Evolutionary conservation across 1,284 basidiomycete species (phyloP), one percentile per base, ranked within the genome.

Genomic region (Marasmius oreades): DNA sequence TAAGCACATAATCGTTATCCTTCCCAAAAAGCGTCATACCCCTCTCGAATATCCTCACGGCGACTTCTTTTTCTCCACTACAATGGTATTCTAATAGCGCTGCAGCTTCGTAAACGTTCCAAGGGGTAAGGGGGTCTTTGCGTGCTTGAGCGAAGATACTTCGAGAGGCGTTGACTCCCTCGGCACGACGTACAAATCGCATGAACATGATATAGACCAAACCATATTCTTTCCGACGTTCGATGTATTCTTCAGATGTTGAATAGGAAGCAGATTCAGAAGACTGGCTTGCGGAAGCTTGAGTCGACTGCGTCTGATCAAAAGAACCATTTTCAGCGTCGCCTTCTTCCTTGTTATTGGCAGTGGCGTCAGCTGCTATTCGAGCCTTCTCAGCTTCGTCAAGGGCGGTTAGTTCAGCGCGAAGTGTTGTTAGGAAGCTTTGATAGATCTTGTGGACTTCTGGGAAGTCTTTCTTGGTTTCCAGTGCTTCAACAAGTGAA

Each of bases 71-170:
- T 47, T 94, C 93, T 66, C 95, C 93, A 58, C 89, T 93, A 70
- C 89, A 91, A 71, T 98, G 93, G 69, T 97, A 98, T 71, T 99
- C 96, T 84, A 96, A 92, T 64, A 96, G 71, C 0, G 96, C 97
- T 91, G 68, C 87, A 42, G 93, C 92, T 71, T 99, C 95, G 66
- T 90, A 97, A 0, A 95, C 88, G 67, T 95, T 91, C 95, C 96
- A 98, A 11, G 92, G 86, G 20, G 86, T 82, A 79, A 88, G 90
- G 20, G 85, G 80, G 63, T 95, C 93, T 68, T 88, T 92, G 60
- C 95, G 82, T 12, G 95, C 93, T 68, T 88, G 89, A 28, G 81
- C 82, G 67, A 99, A 99, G 1, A 95, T 77, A 1, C 79, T 76
- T 52, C 97, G 78, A 20, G 90, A 89, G 2, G 88, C 79, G 69